A percentile compares a stretch with the other conserved stretches of the same genome.
phyloP scores from a whole-genome alignment of 441 rosid species.

The Populus hybrid region DNA sequence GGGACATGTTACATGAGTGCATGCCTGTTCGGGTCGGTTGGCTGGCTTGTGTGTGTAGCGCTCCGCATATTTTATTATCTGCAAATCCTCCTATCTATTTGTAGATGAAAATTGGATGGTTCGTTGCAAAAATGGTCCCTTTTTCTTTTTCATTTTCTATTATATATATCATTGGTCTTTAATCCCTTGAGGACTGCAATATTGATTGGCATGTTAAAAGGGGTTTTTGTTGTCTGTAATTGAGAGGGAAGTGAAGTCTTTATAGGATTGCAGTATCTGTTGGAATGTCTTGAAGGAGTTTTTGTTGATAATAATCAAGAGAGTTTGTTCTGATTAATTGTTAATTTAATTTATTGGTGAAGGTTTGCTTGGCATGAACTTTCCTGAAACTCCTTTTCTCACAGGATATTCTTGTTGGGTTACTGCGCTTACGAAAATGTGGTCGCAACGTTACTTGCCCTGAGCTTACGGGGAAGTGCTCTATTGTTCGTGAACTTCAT shows the following conservation, averaged over 20 bases:
- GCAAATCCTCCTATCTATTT: not conserved
- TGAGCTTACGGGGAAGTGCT: slow-evolving; percentile 85
- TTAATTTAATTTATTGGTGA: not conserved
- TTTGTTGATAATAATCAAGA: not conserved
- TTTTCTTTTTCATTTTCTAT: too few relatives aligned
- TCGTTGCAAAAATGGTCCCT: not conserved
- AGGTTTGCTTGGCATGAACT: not conserved
- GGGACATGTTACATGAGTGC: not conserved
- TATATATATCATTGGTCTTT: not conserved
- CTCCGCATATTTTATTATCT: not conserved
- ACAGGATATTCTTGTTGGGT: slow-evolving; percentile 97
- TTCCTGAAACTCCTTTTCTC: slow-evolving; percentile 16
- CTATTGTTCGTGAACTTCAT: slow-evolving; percentile 97
- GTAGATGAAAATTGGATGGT: not conserved
- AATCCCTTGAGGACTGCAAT: not conserved
- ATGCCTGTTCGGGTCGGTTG: not conserved
- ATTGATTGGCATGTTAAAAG: not conserved
- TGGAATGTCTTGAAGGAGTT: not conserved
- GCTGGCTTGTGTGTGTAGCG: not conserved
- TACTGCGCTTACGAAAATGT: slow-evolving; percentile 89
- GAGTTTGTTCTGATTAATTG: not conserved
- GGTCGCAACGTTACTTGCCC: slow-evolving; percentile 87
- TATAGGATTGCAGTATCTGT: not conserved
- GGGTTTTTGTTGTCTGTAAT: not conserved
- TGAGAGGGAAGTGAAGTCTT: not conserved